These are phyloP conservation scores for Boletus sp. DNA, from an alignment of 1,284 basidiomycete genomes.

Conservation along the genomic window DNA sequence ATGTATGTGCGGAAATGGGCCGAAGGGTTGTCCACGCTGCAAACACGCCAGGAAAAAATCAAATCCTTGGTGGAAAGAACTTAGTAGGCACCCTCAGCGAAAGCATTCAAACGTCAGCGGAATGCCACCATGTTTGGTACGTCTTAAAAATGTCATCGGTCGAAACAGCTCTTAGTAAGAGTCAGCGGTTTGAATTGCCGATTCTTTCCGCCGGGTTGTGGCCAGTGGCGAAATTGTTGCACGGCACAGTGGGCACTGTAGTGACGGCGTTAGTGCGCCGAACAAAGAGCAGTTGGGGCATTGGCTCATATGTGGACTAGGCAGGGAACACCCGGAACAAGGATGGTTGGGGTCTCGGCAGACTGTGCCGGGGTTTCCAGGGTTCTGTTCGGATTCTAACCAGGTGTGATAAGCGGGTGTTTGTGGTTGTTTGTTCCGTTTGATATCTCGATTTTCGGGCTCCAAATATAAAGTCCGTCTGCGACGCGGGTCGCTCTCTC, in stretches of 20 bases:
- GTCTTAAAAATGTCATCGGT: no score
- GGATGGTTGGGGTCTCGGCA: slow-evolving; percentile 11
- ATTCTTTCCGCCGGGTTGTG: not conserved
- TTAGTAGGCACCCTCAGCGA: not conserved
- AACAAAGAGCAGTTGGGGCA: not conserved
- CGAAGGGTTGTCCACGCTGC: slow-evolving; percentile 7
- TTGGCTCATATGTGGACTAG: not conserved
- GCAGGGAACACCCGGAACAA: slow-evolving; percentile 19
- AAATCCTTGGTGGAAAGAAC: not conserved
- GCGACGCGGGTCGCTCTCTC: slow-evolving; percentile 27
- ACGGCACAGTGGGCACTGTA: not conserved
- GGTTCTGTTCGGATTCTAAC: slow-evolving; percentile 27
- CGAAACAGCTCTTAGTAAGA: no score
- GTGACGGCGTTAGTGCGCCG: slow-evolving; percentile 23
- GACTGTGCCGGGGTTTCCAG: slow-evolving; percentile 25
- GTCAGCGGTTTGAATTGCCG: not conserved
- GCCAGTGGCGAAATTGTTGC: not conserved
- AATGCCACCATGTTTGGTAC: no score
- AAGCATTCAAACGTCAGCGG: no score
- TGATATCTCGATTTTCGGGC: slow-evolving; percentile 29
- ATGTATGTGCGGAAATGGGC: slow-evolving; percentile 1
- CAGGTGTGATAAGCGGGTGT: slow-evolving; percentile 22
- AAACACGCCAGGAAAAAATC: slow-evolving; percentile 11
- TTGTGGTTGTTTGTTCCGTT: slow-evolving; percentile 28
- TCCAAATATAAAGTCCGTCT: slow-evolving; percentile 36